Evolutionary conservation across 2,329 filamentous ascomycete genomes (phyloP).

Genomic region (Acephala macrosclerotiorum): DNA sequence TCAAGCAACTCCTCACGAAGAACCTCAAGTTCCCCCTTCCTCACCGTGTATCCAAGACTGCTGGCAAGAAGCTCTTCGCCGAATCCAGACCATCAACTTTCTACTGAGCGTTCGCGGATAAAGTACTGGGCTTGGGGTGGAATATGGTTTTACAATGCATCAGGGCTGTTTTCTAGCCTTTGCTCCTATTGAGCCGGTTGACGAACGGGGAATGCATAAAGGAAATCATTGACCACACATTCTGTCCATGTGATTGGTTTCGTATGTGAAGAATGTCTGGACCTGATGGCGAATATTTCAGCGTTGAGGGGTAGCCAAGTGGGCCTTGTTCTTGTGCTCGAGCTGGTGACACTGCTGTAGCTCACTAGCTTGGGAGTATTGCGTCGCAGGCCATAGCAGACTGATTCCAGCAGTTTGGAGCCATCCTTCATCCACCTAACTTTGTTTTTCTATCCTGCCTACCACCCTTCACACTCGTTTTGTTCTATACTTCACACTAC

Average conservation of each 20-base stretch:
- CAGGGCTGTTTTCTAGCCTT: conserved; percentile 46
- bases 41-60: conserved; percentile 88
- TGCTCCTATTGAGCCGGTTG: conserved; percentile 41
- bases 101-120: conserved; percentile 63
- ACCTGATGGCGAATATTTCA: too few species aligned
- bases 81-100: conserved; percentile 95
- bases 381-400: too few species aligned
- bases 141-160: conserved; percentile 44
- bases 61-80: conserved; percentile 90
- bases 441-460: too few species aligned
- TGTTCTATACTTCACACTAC: too few species aligned
- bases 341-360: too few species aligned
- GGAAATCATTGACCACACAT: conserved; percentile 25
- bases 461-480: too few species aligned
- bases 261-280: not conserved
- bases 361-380: too few species aligned
- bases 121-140: conserved; percentile 37
- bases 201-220: conserved; percentile 42
- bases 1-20: conserved; percentile 98
- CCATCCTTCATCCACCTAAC: too few species aligned
- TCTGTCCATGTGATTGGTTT: not conserved
- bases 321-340: too few species aligned
- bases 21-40: conserved; percentile 97
- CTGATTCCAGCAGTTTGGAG: too few species aligned
- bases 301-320: too few species aligned